phyloP scores from a whole-genome alignment of 495 filamentous ascomycete species.

The Lasiosphaeriaceae sp. region DNA sequence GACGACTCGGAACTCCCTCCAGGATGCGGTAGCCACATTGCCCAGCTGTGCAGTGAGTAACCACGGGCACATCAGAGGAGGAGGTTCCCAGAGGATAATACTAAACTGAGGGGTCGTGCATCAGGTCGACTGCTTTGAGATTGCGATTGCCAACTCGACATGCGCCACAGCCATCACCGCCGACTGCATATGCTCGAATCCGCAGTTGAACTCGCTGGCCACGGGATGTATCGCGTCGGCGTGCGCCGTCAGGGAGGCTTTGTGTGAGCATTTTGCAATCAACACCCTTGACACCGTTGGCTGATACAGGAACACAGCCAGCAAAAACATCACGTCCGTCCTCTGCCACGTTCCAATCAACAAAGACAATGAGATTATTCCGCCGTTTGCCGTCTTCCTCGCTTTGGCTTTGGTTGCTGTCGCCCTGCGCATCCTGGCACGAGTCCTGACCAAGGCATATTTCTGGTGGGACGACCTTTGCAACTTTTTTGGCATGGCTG shows the following conservation, averaged over 20 bases:
- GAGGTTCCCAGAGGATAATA: background rate
- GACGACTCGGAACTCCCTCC: background rate
- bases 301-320: slow-evolving; percentile 9
- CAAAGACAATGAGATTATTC: slow-evolving; percentile 11
- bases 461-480: slow-evolving; percentile 34
- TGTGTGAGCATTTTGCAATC: slow-evolving; percentile 11
- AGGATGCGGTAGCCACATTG: background rate
- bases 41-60: slow-evolving; percentile 2
- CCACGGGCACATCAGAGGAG: background rate
- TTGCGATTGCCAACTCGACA: slow-evolving; percentile 7
- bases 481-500: slow-evolving; percentile 26
- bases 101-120: background rate
- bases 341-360: slow-evolving; percentile 10
- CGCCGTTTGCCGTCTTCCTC: slow-evolving; percentile 19
- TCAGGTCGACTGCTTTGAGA: slow-evolving; percentile 8
- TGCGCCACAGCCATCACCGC: slow-evolving; percentile 12
- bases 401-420: slow-evolving; percentile 21
- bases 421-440: slow-evolving; percentile 21
- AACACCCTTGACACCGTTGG: background rate
- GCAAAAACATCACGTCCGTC: slow-evolving; percentile 16
- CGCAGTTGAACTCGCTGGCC: background rate
- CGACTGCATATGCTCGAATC: slow-evolving; percentile 21
- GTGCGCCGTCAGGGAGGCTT: slow-evolving; percentile 18
- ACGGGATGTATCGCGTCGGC: slow-evolving; percentile 10
- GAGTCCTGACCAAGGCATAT: slow-evolving; percentile 25